Evolutionary conservation across 768 basidiomycete genomes (phyloP), one percentile per base, ranked within the genome.

Genomic region (Podaxis sp.): DNA sequence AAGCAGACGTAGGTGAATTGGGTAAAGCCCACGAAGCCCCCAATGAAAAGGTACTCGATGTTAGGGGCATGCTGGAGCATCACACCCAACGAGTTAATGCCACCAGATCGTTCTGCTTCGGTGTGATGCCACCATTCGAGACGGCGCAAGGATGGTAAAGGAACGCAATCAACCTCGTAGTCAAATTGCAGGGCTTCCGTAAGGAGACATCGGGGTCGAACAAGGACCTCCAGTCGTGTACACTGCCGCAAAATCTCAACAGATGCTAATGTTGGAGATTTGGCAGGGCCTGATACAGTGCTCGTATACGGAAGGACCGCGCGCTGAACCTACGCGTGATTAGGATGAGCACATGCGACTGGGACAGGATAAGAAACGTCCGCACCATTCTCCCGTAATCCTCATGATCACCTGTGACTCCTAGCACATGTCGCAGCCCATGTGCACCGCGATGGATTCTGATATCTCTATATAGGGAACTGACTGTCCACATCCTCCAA

Each of bases 81-180:
- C 56, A 80, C 73, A 2, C 70, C 68, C 46, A 90, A 74, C 6
- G 82, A 85, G 71, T 90, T 89, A 64, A 89, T 84, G 5, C 88
- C 88, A 1, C 87, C 87, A 17, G 84, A 79, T 50, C 84, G 79
- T 41, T 84, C 82, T 22, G 88, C 87, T 40, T 80, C 80, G 30
- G 70, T 75, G 66, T 83, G 71, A 67, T 88, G 81, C 85, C 86
- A 89, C 87, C 87, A 90, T 54, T 89, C 87, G 33, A 90, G 78
- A 28, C 87, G 83, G 49, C 80, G 82, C 44, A 90, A 76, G 22
- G 82, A 82, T 22, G 77, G 74, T 13, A 88, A 65, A 3, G 79
- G 69, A 2, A 85, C 71, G 58, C 73, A 76, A 13, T 77, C 77
- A 10, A 80, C 78, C 60, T 84, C 82, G 68, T 82, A 85, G 28